Conservation (phyloP, 2,329 filamentous ascomycete genomes). For the Neonectria ditissima region DNA sequence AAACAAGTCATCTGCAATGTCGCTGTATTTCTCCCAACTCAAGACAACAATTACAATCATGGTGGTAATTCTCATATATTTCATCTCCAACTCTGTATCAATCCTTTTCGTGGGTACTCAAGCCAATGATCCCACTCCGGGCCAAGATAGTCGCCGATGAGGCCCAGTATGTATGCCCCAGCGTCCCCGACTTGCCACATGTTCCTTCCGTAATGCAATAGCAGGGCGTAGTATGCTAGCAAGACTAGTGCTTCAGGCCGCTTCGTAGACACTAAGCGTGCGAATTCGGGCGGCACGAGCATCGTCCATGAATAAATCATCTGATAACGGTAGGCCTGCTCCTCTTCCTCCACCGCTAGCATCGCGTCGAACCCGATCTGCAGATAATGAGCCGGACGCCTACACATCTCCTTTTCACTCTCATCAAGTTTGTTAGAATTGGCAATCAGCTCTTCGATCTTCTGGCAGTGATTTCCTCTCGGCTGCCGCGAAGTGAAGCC, state of each 20-base stretch:
- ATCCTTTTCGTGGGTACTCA: neutral
- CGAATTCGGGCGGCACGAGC: slow-evolving; percentile 17
- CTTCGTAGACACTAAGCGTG: neutral
- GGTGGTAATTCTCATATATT: neutral
- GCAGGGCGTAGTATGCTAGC: slow-evolving; percentile 26
- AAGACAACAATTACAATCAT: too few relatives aligned
- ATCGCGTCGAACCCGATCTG: slow-evolving; percentile 31
- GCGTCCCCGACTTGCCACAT: slow-evolving; percentile 30
- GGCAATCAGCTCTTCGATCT: neutral
- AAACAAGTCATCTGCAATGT: too few relatives aligned
- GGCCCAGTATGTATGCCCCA: slow-evolving; percentile 7
- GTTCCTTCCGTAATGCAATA: slow-evolving; percentile 21
- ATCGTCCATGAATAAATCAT: slow-evolving; percentile 35
- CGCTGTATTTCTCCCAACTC: neutral
- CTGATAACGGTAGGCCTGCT: slow-evolving; percentile 17
- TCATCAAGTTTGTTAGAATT: accelerated
- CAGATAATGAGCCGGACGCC: neutral
- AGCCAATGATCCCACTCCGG: neutral
- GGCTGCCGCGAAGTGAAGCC: neutral
- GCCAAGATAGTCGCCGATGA: neutral
- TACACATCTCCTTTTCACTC: slow-evolving; percentile 11
- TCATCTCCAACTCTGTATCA: neutral
- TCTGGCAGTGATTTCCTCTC: slow-evolving; percentile 9
- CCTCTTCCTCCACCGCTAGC: neutral
- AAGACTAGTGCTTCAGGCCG: slow-evolving; percentile 18